Evolutionary conservation across 208 protist genomes (phyloP), one percentile per base, ranked within the genome.

Genomic region (Acanthamoeba castellanii): DNA sequence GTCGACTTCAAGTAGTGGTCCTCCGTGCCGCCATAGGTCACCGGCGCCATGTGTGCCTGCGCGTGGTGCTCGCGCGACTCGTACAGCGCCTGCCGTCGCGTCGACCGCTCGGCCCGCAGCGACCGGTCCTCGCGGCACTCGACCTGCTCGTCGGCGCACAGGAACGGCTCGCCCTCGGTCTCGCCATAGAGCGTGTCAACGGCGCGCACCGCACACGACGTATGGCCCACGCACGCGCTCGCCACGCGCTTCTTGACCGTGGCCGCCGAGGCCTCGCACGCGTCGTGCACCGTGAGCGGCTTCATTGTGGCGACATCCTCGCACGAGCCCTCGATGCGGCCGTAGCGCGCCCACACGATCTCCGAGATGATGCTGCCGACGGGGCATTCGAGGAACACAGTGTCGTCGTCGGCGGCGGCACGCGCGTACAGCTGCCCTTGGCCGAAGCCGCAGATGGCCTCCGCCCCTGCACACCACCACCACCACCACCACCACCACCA

Each of bases 321-420:
- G 37, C 37, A 87, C 78, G 78, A 87, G 30, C 78, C 78, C 3
- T 87, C 78, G 78, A 87, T 18, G 47, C 61, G 61, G 78, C 78
- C 78, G 78, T 64, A 87, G 7, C 78, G 78, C 18, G 78, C 78
- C 78, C 78, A 87, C 78, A 50, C 47, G 52, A 87, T 87, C 27
- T 37, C 7, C 5, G 78, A 87, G 78, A 87, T 87, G n/a, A 64
- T 47, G 52, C 78, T 47, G 78, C 78, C 78, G 9, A 42, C 47
- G 20, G 78, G 78, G 52, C 78, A 87, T n/a, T 87, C 78, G 2
- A 87, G 52, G 27, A 1, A 20, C 25, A 87, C n/a, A 9, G 42
- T 20, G 52, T 87, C 78, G 0, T 87, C 78, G 7, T 52, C 78
- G 50, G 61, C 64, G 78, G 78, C 6, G 8, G 78, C 78, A 2